Base-by-base conservation (phyloP, 2,329 filamentous ascomycete genomes). In the Xylaria sp. region DNA sequence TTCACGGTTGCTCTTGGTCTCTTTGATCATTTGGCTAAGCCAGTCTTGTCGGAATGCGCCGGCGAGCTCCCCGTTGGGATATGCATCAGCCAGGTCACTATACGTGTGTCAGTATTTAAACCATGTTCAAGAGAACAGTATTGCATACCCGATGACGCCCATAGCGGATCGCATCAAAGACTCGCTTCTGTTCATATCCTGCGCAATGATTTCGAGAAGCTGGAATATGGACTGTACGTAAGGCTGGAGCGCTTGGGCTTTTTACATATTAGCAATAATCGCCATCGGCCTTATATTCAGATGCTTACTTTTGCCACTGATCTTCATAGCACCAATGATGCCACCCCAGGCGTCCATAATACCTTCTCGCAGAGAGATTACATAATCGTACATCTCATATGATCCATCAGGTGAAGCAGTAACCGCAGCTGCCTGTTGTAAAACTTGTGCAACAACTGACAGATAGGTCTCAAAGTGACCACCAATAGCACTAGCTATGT, bases 311-410 rank as follows among this genome's bases (percentile, higher is more conserved):
- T 94, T 94, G 73, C 82, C 82, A 73, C 89, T 92, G 54, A 84
- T 80, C 83, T 95, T 96, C 90, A 98, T 93, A 56, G 95, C 93
- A 76, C 94, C 89, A 74, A 99, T 93, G 69, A 97, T 95, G 69
- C 95, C 95, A 72, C 94, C 93, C 94, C 96, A 99, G 35, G 95
- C 95, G 83, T 99, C 95, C 90, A 98, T 97, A 70, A 99, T 98
- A 70, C 94, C 95, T 76, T 99, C 96, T 57, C 95, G 90, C 51
- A 99, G 85, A 19, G 94, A 97, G 67, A 96, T 87, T 70, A 99
- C 90, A 76, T 99, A 99, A 78, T 98, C 94, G 61, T 94, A 89
- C 91, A 98, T 96, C 79, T 99, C 95, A 71, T 94, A 95, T 53
- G 91, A 91, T 62, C 91, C 89, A 69, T 97, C 93, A 28, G 88